Evolutionary conservation across 2,329 filamentous ascomycete species (phyloP).

Genomic region (Ustulina deusta): DNA sequence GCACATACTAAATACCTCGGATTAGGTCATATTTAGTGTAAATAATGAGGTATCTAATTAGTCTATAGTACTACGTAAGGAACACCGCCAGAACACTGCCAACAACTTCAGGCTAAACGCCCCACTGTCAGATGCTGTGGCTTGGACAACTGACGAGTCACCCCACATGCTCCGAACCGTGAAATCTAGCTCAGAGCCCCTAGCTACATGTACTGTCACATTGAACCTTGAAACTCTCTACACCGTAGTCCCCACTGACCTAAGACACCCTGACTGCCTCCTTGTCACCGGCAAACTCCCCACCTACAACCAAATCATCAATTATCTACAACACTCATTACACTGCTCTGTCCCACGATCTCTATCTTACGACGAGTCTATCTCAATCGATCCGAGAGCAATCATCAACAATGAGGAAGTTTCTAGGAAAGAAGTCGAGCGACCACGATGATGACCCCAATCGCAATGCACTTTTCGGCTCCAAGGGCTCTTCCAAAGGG

Average conservation of each 20-base stretch:
- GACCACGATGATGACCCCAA: constrained; percentile 62
- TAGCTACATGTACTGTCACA: not conserved
- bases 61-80: too few species aligned
- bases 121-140: constrained; percentile 28
- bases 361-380: constrained; percentile 19
- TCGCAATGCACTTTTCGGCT: constrained; percentile 65
- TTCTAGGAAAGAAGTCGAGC: constrained; percentile 68
- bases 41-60: too few species aligned
- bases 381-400: not conserved
- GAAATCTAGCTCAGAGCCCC: constrained; percentile 36
- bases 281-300: constrained; percentile 24
- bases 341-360: constrained; percentile 15
- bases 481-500: constrained; percentile 64
- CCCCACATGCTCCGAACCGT: constrained; percentile 30
- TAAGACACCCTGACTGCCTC: constrained; percentile 43
- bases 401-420: constrained; percentile 65
- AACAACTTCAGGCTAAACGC: not conserved
- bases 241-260: constrained; percentile 38
- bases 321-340: constrained; percentile 26
- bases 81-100: not conserved
- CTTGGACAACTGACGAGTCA: constrained; percentile 36
- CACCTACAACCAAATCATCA: constrained; percentile 22
- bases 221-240: constrained; percentile 6
- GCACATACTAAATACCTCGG: too few species aligned
- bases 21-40: too few species aligned